Evolutionary conservation across 2,329 filamentous ascomycete species (phyloP), one percentile per base, ranked within the genome.

Genomic region (Pleoardoris graminearum): DNA sequence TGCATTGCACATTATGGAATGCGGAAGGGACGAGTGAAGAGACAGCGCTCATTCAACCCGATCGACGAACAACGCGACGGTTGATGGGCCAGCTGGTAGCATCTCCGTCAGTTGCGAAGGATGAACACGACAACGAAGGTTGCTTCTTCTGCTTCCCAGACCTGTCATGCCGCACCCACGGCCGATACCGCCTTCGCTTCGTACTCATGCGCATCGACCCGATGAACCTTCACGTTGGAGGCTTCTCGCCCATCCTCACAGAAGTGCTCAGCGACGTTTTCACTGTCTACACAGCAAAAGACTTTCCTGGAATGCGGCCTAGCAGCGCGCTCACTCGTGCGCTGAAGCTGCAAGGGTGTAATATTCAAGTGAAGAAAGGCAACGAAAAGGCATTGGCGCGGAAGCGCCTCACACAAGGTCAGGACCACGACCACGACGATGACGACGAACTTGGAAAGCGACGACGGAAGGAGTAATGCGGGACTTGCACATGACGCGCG

Each of bases 121-220:
- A 94, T 67, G 89, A 93, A 65, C 79, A 85, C 48, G 84, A 85
- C 48, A 74, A 83, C 19, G 87, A 91, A 57, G 89, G 90, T 1
- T 91, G 87, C 66, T 94, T 93, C 77, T 94, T 93, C 72, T 90
- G 88, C 69, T 94, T 94, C 68, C 87, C 89, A 0, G 90, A 94
- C 67, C 79, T 94, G 17, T 91, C 88, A 3, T 91, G 89, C 68
- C 83, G 90, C 29, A 91, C 87, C 0, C 85, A 89, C 1, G 90
- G 90, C 17, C 78, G 79, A n/a, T 94, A 89, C 71, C 81, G 88
- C 16, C 80, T 94, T 49, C 85, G 84, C 41, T 93, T 94, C 70
- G 84, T 84, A 32, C 78, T 93, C 19, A 84, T 91, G 66, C 82
- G 88, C 54, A 81, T 93, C 36, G 85, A 91, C 59, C 85, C 86